These are phyloP conservation scores for Starmerella apis DNA, from an alignment of 805 yeast genomes.

Conservation along the genomic window DNA sequence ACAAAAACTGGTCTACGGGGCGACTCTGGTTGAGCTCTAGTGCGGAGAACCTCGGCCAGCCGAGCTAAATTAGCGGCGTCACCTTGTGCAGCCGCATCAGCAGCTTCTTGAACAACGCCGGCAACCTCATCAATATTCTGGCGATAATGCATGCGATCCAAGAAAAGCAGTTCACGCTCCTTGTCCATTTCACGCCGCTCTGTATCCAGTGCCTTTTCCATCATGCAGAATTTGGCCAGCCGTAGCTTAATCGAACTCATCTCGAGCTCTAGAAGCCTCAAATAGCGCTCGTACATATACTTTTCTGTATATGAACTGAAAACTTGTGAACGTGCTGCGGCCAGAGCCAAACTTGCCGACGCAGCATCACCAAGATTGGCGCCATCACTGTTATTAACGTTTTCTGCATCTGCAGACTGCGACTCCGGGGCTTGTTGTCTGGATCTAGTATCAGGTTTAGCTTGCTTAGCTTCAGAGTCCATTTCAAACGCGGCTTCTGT, in stretches of 20 bases:
- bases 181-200: slow-evolving; percentile 37
- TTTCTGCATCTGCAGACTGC: not conserved
- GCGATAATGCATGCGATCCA: slow-evolving; percentile 63
- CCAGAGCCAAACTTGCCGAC: slow-evolving; percentile 60
- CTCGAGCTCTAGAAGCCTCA: slow-evolving; percentile 58
- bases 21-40: slow-evolving; percentile 19
- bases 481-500: not conserved
- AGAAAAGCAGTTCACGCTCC: slow-evolving; percentile 38
- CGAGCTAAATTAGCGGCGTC: slow-evolving; percentile 23
- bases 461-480: no score
- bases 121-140: slow-evolving; percentile 49
- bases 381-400: not conserved
- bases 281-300: slow-evolving; percentile 48
- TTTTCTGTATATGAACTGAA: slow-evolving; percentile 25
- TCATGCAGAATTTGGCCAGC: slow-evolving; percentile 49
- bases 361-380: slow-evolving; percentile 25
- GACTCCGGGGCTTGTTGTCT: no score
- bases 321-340: slow-evolving; percentile 32
- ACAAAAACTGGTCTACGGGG: slow-evolving; percentile 17
- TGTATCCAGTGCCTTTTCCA: slow-evolving; percentile 48
- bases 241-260: slow-evolving; percentile 66
- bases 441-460: no score
- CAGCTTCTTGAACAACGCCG: slow-evolving; percentile 42
- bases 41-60: slow-evolving; percentile 20
- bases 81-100: slow-evolving; percentile 28